Percentiles rank a stretch among this genome's conserved stretches.
Conservation (phyloP, 2,329 filamentous ascomycete species). For the Myriangium duriaei region DNA sequence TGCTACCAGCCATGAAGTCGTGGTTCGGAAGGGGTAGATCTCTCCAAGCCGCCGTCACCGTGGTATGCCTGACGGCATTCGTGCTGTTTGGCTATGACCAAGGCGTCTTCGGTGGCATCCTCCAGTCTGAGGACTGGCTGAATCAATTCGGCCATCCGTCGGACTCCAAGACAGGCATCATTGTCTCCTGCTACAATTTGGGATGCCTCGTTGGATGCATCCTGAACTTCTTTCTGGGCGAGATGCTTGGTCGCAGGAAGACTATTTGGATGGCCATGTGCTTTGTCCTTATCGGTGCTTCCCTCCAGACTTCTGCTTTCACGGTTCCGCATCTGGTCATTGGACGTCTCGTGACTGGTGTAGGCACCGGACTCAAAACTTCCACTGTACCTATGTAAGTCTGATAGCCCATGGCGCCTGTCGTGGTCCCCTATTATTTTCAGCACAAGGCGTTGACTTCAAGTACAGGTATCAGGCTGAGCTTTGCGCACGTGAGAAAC, state of each 20-base stretch:
- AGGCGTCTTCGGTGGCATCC: constrained; percentile 22
- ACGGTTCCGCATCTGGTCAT: constrained; percentile 9
- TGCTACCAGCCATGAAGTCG: no score
- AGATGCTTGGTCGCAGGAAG: constrained; percentile 20
- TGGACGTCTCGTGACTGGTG: constrained; percentile 9
- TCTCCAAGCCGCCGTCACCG: constrained; percentile 14
- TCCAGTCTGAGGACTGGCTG: constrained; percentile 21
- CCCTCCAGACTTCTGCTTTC: constrained; percentile 9
- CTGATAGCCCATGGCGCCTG: no score
- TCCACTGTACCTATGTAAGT: constrained; percentile 28
- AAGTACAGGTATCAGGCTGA: no score
- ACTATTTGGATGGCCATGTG: constrained; percentile 25
- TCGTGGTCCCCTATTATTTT: no score
- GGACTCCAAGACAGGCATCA: constrained; percentile 21
- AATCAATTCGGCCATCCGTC: constrained; percentile 20
- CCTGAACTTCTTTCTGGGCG: constrained; percentile 20
- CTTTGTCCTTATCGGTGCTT: constrained; percentile 17
- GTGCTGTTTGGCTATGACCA: constrained; percentile 20
- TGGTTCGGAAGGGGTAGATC: constrained; percentile 20
- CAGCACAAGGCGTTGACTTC: no score
- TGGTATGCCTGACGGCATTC: constrained; percentile 8
- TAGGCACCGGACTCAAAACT: constrained; percentile 8
- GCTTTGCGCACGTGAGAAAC: constrained; percentile 15
- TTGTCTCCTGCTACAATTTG: constrained; percentile 23
- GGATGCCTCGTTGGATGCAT: constrained; percentile 24